phyloP scores from a whole-genome alignment of 1,284 basidiomycete species.

The Tilletia caries region DNA sequence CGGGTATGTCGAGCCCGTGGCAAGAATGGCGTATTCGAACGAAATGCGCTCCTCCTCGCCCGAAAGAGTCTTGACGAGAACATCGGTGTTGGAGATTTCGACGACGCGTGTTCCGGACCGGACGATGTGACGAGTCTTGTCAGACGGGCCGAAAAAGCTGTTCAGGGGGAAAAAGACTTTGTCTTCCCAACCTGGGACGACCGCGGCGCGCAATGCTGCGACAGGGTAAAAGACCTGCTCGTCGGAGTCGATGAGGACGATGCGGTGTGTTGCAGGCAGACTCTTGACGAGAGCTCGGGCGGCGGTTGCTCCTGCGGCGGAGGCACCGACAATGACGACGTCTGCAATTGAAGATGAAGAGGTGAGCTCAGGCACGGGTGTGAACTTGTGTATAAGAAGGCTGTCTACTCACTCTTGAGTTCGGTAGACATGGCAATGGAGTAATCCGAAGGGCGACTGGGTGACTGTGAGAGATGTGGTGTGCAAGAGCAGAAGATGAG shows the following conservation, averaged over 20 bases:
- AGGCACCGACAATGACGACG: slow-evolving; percentile 28
- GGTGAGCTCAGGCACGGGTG: too few relatives aligned
- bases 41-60: background rate
- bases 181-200: slow-evolving; percentile 52
- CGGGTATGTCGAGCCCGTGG: slow-evolving; percentile 26
- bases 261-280: slow-evolving; percentile 53
- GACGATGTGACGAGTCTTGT: slow-evolving; percentile 17
- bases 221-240: slow-evolving; percentile 54
- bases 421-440: too few relatives aligned
- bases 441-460: too few relatives aligned
- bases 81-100: slow-evolving; percentile 4
- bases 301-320: slow-evolving; percentile 20
- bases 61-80: background rate
- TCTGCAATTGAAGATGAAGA: slow-evolving; percentile 3
- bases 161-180: slow-evolving; percentile 25
- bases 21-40: slow-evolving; percentile 25
- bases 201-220: slow-evolving; percentile 53
- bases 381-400: too few relatives aligned
- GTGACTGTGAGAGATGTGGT: too few relatives aligned
- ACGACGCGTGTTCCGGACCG: slow-evolving; percentile 15
- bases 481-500: too few relatives aligned
- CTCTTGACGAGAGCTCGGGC: slow-evolving; percentile 49
- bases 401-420: too few relatives aligned
- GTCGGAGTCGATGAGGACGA: slow-evolving; percentile 56
- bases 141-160: slow-evolving; percentile 20